Evolutionary conservation across 164 flowering plant genomes (phyloP).

Genomic region (Vitis rupestris): DNA sequence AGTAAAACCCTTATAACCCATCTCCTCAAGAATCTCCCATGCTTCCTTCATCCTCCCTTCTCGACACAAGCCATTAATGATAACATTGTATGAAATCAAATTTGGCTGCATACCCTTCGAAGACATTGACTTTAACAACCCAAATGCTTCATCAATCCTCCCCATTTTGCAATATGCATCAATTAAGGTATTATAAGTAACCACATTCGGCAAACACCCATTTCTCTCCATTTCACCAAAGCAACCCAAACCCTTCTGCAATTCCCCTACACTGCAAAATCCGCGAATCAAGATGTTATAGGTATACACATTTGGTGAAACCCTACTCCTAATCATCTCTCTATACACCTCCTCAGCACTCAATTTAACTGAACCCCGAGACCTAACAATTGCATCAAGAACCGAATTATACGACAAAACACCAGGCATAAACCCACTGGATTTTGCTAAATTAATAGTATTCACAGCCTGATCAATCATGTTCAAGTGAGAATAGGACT

Average conservation of each 20-base stretch:
- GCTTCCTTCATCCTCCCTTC: conserved; percentile 70
- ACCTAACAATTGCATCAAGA: conserved; percentile 54
- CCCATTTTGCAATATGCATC: conserved; percentile 64
- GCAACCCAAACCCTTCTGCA: conserved; percentile 57
- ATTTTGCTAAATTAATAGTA: conserved; percentile 46
- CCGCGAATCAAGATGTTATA: conserved; percentile 81
- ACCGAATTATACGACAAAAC: conserved; percentile 74
- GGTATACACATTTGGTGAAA: conserved; percentile 73
- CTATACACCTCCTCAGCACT: conserved; percentile 39
- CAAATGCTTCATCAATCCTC: conserved; percentile 42
- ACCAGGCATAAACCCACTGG: conserved; percentile 76
- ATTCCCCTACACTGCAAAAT: conserved; percentile 42
- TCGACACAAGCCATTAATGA: conserved; percentile 74
- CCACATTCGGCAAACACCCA: conserved; percentile 80
- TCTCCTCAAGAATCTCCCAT: conserved; percentile 46
- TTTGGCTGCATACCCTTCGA: conserved; percentile 55
- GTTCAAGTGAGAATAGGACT: conserved; percentile 54
- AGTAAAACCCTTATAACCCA: conserved; percentile 51
- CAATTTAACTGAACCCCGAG: conserved; percentile 16
- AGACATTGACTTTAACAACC: conserved; percentile 40
- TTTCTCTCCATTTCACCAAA: conserved; percentile 58
- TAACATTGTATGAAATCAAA: conserved; percentile 72
- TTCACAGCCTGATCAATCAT: conserved; percentile 48
- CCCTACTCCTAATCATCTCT: conserved; percentile 48
- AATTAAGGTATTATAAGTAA: conserved; percentile 76